Base-by-base conservation (phyloP, 768 basidiomycete genomes). In the Russula sp. region DNA sequence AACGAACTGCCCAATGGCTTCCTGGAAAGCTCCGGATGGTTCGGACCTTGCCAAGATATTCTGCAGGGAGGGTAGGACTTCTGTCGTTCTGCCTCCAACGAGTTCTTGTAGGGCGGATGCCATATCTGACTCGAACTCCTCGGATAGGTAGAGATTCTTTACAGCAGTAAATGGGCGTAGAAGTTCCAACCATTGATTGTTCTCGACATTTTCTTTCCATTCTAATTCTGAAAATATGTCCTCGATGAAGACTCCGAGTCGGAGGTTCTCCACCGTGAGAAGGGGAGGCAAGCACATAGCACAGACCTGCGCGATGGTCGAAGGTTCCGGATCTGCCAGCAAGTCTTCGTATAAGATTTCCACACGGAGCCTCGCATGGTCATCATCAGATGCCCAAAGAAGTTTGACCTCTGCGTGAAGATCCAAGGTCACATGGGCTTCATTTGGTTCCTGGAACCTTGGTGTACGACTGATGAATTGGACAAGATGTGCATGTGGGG, bases 321-420 rank as follows among this genome's bases (percentile, higher is more conserved):
- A 22, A 3, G n/a, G 20, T 30, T 30, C 3, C 3, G 0, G n/a
- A 11, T 22, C 4, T 22, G 10, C 22, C 4, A 1, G n/a, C n/a
- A n/a, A n/a, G n/a, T n/a, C 9, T 11, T 2, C 10, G n/a, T 3
- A 46, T 11, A 8, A 46, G n/a, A 22, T 22, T 46, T 3, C n/a
- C n/a, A 46, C 3, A 4, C 10, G 1, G 44, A 22, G 44, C 6
- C 4, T 1, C 2, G 3, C 42, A 18, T 20, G 7, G 6, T 30
- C 28, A 30, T 5, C 40, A 18, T 40, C 38, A 46, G 20, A 10
- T 46, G n/a, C 8, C 10, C 0, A 9, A 16, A 16, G 38, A 46
- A 46, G n/a, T 46, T 1, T 1, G n/a, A 46, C 10, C n/a, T 4
- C 3, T 3, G 3, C 44, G 9, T 22, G 0, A 11, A 0, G 6